Base-by-base conservation (phyloP, 306 rosid genomes). In the Medicago lupulina region DNA sequence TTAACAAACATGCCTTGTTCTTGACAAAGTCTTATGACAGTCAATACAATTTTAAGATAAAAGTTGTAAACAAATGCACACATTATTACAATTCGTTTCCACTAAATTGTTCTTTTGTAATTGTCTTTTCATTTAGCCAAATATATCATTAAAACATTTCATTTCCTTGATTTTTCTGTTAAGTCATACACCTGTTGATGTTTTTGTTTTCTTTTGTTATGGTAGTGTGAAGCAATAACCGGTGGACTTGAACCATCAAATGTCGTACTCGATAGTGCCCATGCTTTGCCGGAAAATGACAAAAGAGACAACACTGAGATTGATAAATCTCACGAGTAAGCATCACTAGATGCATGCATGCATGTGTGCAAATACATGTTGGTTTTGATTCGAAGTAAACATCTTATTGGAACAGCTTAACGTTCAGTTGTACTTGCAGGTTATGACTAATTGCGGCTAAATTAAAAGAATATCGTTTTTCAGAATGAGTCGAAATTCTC, bases 211-310 rank as follows among this genome's bases (percentile, higher is more conserved):
- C 12, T 80, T 59, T 44, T 67, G 46, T 50, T 59, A 79, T 85
- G 78, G 68, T 66, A 88, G 91, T 62, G 92, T 75, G 87, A 83
- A 71, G 80, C 85, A 55, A 58, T 79, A 59, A 53, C 58, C 41
- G 84, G 65, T 75, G 82, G 85, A 36, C 68, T 84, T 74, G 84
- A 83, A 55, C 83, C 76, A 54, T 73, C 90, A 46, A 65, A 86
- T 61, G 76, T 63, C 76, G 80, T 67, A 64, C 85, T 53, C 73
- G 75, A 64, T 67, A 68, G 43, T 47, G 84, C 66, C 70, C 86
- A 67, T 81, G 78, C 58, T 18, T 36, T 82, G 1, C 53, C 63
- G 46, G 80, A 44, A 44, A 82, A 77, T 53, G 86, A 50, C 80
- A 75, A 51, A 28, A 71, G 80, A 80, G 85, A 82, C 18, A 88